These are phyloP conservation scores for Melampsora occidentalis DNA, from an alignment of 1,284 basidiomycete species.

Conservation along the genomic window DNA sequence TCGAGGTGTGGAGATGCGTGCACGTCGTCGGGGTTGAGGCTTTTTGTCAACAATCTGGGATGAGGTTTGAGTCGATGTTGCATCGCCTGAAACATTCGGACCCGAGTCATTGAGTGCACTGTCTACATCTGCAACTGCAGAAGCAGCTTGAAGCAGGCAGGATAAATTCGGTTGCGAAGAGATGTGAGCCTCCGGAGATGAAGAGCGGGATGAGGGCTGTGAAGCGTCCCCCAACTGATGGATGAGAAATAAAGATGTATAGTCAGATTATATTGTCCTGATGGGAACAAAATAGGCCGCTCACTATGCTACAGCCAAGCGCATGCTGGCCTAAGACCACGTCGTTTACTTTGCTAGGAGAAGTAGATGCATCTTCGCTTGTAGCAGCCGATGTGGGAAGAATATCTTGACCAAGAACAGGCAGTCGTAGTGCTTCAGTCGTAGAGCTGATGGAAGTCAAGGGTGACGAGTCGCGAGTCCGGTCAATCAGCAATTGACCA, in stretches of 20 bases:
- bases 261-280: not conserved
- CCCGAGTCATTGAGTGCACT: not conserved
- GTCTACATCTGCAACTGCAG: slow-evolving; percentile 7
- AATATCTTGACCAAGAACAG: slow-evolving; percentile 10
- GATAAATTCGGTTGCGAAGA: slow-evolving; percentile 12
- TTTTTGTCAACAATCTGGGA: not conserved
- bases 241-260: not conserved
- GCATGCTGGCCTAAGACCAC: not conserved
- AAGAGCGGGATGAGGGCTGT: slow-evolving; percentile 16
- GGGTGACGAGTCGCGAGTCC: slow-evolving; percentile 9
- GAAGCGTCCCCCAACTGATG: slow-evolving; percentile 1
- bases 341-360: not conserved
- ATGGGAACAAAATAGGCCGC: not conserved
- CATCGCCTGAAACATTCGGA: slow-evolving; percentile 16
- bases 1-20: not conserved
- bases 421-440: not conserved
- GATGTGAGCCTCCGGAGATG: slow-evolving; percentile 1
- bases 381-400: slow-evolving; percentile 6
- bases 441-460: slow-evolving; percentile 12
- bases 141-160: slow-evolving; percentile 31
- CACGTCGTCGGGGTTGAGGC: not conserved
- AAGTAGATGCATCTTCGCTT: slow-evolving; percentile 8
- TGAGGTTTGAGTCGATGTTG: slow-evolving; percentile 9
- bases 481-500: slow-evolving; percentile 2
- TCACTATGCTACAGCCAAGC: slow-evolving; percentile 10